Conservation (phyloP, 306 rosid genomes). For the Phaseolus lunatus region DNA sequence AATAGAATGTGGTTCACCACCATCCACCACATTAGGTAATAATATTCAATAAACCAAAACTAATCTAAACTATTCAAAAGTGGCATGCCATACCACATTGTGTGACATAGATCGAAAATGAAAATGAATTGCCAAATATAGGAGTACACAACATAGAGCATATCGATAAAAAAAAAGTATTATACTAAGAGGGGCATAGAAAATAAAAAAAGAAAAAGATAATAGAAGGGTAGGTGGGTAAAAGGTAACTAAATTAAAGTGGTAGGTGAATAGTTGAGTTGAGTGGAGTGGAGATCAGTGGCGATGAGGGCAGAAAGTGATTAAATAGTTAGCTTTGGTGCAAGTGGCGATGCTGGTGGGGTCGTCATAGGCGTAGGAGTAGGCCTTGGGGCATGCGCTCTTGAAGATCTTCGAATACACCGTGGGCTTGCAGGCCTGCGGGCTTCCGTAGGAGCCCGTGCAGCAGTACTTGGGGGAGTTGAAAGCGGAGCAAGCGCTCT, state of each 20-base stretch:
- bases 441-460: slow-evolving; percentile 80
- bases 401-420: slow-evolving; percentile 86
- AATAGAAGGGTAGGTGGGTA: neutral
- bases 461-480: slow-evolving; percentile 88
- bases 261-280: too few relatives aligned
- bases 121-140: neutral
- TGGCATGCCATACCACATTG: too few relatives aligned
- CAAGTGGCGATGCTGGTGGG: slow-evolving; percentile 95
- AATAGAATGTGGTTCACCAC: too few relatives aligned
- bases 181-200: neutral
- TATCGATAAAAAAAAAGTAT: too few relatives aligned
- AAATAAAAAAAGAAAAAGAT: neutral
- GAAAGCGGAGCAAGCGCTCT: slow-evolving; percentile 87
- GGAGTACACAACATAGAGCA: neutral
- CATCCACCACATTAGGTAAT: too few relatives aligned
- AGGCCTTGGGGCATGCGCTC: slow-evolving; percentile 88
- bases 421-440: slow-evolving; percentile 89
- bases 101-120: neutral
- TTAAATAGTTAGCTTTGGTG: slow-evolving; percentile 68
- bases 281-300: neutral
- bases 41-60: too few relatives aligned
- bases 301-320: slow-evolving; percentile 81
- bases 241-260: neutral
- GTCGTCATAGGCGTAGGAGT: slow-evolving; percentile 94
- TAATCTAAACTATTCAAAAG: too few relatives aligned